Evolutionary conservation across 2,329 filamentous ascomycete species (phyloP).

Genomic region (Cladosporium sp.): DNA sequence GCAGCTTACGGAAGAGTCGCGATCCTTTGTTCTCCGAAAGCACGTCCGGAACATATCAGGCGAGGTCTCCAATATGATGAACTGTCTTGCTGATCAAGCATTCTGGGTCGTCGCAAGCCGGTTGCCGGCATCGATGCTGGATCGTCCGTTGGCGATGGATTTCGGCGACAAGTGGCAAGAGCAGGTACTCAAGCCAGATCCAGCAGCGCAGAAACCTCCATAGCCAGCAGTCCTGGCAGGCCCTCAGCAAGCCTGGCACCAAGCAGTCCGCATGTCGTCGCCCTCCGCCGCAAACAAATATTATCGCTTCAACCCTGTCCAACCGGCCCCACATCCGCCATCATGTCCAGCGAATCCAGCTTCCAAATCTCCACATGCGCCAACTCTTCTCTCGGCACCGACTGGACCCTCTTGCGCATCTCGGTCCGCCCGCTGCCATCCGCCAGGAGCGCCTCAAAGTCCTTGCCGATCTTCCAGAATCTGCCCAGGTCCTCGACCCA

Average conservation of each 20-base stretch:
- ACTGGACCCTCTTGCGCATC: slow-evolving; percentile 32
- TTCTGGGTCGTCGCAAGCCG: neutral
- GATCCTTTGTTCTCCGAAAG: neutral
- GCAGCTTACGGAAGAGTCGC: neutral
- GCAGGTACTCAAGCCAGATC: neutral
- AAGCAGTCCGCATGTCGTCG: neutral
- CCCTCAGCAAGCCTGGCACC: neutral
- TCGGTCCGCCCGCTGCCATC: slow-evolving; percentile 29
- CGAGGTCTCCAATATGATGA: neutral
- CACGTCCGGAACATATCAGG: neutral
- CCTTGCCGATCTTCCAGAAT: slow-evolving; percentile 39
- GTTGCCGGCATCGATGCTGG: neutral
- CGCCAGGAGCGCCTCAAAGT: slow-evolving; percentile 17
- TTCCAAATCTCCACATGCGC: slow-evolving; percentile 48
- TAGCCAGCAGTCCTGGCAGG: neutral
- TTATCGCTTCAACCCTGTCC: neutral
- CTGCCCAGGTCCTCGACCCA: slow-evolving; percentile 43
- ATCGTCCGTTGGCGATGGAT: neutral
- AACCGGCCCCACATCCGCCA: slow-evolving; percentile 7
- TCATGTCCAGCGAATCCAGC: slow-evolving; percentile 41
- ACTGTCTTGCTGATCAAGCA: neutral
- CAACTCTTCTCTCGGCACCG: slow-evolving; percentile 39
- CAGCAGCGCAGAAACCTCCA: neutral
- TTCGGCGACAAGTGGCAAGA: neutral
- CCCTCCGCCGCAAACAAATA: neutral